Base-by-base conservation (phyloP, 345 rosid species). In the Salix suchowensis region DNA sequence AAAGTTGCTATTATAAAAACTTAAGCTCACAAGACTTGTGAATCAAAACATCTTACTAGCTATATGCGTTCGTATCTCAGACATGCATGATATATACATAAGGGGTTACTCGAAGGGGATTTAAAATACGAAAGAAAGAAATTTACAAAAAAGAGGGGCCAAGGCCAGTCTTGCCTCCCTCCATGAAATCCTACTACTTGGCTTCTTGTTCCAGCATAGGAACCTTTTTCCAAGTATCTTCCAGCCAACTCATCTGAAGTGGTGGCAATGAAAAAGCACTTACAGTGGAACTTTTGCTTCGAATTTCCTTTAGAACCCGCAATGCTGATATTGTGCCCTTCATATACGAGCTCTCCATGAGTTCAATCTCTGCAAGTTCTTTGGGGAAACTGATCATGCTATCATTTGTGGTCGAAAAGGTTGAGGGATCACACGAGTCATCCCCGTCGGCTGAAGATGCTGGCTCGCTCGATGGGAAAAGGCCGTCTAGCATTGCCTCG, bases 251-350 rank as follows among this genome's bases (percentile, higher is more conserved):
- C 9, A 82, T 72, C 44, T 95, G 98, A 36, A 93, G 77, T 0
- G 99, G 99, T 8, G 99, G 99, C 88, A 96, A 81, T 0, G 98
- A 96, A 60, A 91, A 96, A 15, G 77, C 85, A 69, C 97, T 93
- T 1, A 92, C 97, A 0, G 99, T 93, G 15, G 99, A 96, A 85
- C 98, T 96, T 18, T 87, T 76, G 0, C 92, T 96, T 67, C 99
- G 85, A 34, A 95, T 95, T 60, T 95, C 89, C 74, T 90, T 89
- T 84, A 93, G 75, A 60, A 85, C 91, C 15, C 95, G 80, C 54
- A 93, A 75, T 12, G 98, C 99, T 13, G 99, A 88, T 6, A 96
- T 82, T 0, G 97, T 85, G 68, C 98, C 91, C 82, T 96, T 96
- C 97, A 96, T 93, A 52, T 91, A 88, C 1, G 88, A 79, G 24